Percentiles rank a stretch among this genome's conserved stretches.
phyloP scores from a whole-genome alignment of 352 stramenopile species.

The Aphanomyces astaci region DNA sequence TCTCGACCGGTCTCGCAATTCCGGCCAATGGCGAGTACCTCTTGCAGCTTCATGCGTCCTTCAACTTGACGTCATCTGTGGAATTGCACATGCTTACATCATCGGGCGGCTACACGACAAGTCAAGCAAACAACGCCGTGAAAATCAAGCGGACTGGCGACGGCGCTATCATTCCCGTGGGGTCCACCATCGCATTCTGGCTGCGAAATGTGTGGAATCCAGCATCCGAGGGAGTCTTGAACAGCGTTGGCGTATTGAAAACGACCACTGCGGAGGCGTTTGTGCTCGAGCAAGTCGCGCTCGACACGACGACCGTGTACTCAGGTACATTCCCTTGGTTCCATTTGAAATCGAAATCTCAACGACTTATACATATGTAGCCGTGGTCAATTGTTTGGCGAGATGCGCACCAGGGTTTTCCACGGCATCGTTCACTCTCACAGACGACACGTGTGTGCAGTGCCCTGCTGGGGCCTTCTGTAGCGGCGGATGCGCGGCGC shows the following conservation, averaged over 20 bases:
- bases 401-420: background rate
- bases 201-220: conserved; percentile 2
- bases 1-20: background rate
- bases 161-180: background rate
- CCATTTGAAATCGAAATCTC: background rate
- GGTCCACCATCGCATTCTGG: conserved; percentile 6
- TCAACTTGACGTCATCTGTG: background rate
- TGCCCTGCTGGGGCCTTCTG: conserved; percentile 29
- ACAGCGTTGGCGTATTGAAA: background rate
- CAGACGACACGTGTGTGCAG: background rate
- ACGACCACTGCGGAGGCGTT: conserved; percentile 1
- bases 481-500: conserved; percentile 33
- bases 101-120: background rate
- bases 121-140: background rate
- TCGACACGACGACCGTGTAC: background rate
- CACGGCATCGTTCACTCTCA: background rate
- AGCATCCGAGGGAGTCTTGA: background rate
- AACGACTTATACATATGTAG: background rate
- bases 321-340: background rate
- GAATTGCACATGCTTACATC: background rate
- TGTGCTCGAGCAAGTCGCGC: background rate
- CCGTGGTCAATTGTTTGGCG: background rate
- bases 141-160: conserved; percentile 5
- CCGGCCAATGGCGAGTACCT: background rate
- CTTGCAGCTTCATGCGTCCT: background rate